Conservation (phyloP, 345 rosid species). For the Isatis tinctoria region DNA sequence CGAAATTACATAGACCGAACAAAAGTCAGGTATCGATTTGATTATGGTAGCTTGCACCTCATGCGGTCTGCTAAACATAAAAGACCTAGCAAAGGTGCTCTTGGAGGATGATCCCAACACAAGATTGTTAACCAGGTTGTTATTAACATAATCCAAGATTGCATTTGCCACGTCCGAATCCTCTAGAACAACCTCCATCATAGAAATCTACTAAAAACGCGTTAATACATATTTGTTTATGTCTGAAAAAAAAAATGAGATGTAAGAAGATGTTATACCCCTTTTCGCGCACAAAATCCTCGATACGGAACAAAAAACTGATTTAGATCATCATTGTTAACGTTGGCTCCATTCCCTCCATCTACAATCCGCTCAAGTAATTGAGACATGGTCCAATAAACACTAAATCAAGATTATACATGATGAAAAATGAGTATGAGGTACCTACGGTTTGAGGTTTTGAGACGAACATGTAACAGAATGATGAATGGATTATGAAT, state of each 20-base stretch:
- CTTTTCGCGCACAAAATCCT: conserved; percentile 78
- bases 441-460: conserved; percentile 53
- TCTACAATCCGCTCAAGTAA: conserved; percentile 24
- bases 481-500: conserved; percentile 35
- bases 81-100: conserved; percentile 55
- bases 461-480: conserved; percentile 54
- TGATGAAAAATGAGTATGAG: not conserved
- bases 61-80: conserved; percentile 15
- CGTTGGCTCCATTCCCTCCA: conserved; percentile 12
- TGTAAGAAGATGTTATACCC: conserved; percentile 38
- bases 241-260: not conserved
- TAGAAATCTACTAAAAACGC: conserved; percentile 35
- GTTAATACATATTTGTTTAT: not conserved
- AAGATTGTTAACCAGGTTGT: conserved; percentile 46
- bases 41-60: conserved; percentile 52
- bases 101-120: conserved; percentile 60
- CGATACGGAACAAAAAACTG: conserved; percentile 56
- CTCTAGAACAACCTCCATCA: conserved; percentile 57
- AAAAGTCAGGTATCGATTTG: conserved; percentile 64
- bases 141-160: conserved; percentile 46
- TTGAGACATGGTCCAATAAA: too few relatives aligned
- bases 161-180: conserved; percentile 53
- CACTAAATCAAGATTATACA: too few relatives aligned
- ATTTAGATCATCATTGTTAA: conserved; percentile 36
- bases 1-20: conserved; percentile 66